A percentile compares a stretch with the other conserved stretches of the same genome.
These are phyloP conservation scores for Paramyrothecium sp. DNA, from an alignment of 2,329 filamentous ascomycete genomes.

Conservation along the genomic window DNA sequence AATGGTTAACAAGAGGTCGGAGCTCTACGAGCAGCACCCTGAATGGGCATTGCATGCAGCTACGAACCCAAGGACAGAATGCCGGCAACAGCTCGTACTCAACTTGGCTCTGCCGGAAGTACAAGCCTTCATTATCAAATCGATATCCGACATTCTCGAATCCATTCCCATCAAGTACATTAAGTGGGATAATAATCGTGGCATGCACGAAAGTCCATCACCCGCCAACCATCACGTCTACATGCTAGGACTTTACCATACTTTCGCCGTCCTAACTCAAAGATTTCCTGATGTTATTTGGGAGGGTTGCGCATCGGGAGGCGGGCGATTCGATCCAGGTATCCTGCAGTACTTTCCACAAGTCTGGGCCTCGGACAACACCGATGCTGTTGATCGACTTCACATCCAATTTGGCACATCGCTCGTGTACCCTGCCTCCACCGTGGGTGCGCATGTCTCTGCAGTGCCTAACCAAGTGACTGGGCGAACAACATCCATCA, in stretches of 20 bases:
- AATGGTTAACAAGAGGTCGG: no score
- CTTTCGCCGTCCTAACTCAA: slow-evolving; percentile 58
- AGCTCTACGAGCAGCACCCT: slow-evolving; percentile 59
- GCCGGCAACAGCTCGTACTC: slow-evolving; percentile 59
- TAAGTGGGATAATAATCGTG: slow-evolving; percentile 69
- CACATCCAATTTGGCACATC: slow-evolving; percentile 64
- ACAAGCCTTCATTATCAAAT: slow-evolving; percentile 59
- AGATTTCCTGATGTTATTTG: slow-evolving; percentile 61
- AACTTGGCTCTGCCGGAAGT: slow-evolving; percentile 61
- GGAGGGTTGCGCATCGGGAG: slow-evolving; percentile 66
- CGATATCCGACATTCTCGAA: slow-evolving; percentile 53
- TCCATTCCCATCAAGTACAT: slow-evolving; percentile 56
- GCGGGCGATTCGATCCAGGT: slow-evolving; percentile 63
- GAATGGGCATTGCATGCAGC: slow-evolving; percentile 63
- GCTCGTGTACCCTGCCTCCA: slow-evolving; percentile 58
- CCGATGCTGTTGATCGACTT: slow-evolving; percentile 59
- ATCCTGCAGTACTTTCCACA: slow-evolving; percentile 65
- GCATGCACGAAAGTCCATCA: slow-evolving; percentile 57
- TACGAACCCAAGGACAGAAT: slow-evolving; percentile 52
- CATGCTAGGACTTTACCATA: slow-evolving; percentile 62
- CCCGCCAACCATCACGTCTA: slow-evolving; percentile 56
- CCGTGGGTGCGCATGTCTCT: slow-evolving; percentile 66
- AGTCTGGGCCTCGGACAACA: slow-evolving; percentile 65
- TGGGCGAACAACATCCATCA: slow-evolving; percentile 51
- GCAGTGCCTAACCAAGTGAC: slow-evolving; percentile 59